Evolutionary conservation across 2,329 filamentous ascomycete genomes (phyloP), one percentile per base, ranked within the genome.

Genomic region (Phyllosticta ampelicida): DNA sequence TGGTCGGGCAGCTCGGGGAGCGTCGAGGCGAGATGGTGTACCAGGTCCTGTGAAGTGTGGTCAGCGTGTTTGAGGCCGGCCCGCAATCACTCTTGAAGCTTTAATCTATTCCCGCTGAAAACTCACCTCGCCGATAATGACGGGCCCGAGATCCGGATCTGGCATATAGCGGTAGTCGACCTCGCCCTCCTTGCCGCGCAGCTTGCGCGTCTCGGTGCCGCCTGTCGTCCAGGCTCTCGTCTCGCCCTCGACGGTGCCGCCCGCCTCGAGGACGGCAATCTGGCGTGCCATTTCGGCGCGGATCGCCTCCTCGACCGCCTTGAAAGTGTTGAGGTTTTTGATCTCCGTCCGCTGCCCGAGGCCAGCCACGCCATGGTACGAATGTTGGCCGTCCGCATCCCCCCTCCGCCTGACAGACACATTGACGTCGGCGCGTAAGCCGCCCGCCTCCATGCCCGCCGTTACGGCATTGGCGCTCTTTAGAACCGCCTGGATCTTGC

Each of bases 121-220:
- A 53, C 65, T 48, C 63, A 75, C 73, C 1, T 78, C 68, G 8
- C 84, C 85, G 61, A 99, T 86, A 2, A 90, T 69, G 1, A 99
- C 77, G 1, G 94, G 90, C 0, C 83, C 80, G 13, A 99, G 78
- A 68, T 99, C 94, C 5, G 94, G 89, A 70, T 99, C 94, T 0
- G 94, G 92, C 92, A 99, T 97, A 69, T 99, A 99, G 49, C 94
- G 81, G 72, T 99, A 99, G 71, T 99, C 94, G 5, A 97, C 90
- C 68, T 96, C 92, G 53, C 94, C 94, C 71, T 97, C 94, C 71
- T 99, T 99, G 23, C 90, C 90, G 66, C 94, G 82, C 50, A 99
- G 75, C 48, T 86, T 81, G 60, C 83, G 84, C 3, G 94, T 97
- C 69, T 90, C 86, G 3, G 83, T 90, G 62, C 84, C 86, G 2